Evolutionary conservation across 2,329 filamentous ascomycete species (phyloP).

Genomic region (Chaetomium sp.): DNA sequence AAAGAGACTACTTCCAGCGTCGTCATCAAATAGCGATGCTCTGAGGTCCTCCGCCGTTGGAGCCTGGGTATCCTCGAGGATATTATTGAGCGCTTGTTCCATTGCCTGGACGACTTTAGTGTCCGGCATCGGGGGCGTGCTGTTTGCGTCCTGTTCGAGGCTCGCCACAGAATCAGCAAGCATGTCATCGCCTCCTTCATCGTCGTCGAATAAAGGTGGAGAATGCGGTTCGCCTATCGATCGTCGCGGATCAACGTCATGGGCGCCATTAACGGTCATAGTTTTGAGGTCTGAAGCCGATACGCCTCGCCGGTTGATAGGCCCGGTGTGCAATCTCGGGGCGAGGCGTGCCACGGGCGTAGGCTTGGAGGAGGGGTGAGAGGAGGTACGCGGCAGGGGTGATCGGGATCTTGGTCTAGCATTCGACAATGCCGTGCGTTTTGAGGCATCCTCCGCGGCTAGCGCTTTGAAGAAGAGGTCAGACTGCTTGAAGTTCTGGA

Average conservation of each 20-base stretch:
- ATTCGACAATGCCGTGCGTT: conserved; percentile 32
- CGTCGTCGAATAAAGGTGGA: conserved; percentile 73
- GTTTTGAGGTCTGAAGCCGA: conserved; percentile 53
- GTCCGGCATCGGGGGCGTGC: conserved; percentile 62
- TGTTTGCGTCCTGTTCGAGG: conserved; percentile 69
- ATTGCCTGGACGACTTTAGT: conserved; percentile 86
- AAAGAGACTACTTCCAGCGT: conserved; percentile 53
- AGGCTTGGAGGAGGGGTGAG: conserved; percentile 46
- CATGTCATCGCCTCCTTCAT: conserved; percentile 71
- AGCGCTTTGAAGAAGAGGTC: conserved; percentile 97
- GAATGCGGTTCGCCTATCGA: conserved; percentile 68
- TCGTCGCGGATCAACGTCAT: conserved; percentile 52
- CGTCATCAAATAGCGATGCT: conserved; percentile 64
- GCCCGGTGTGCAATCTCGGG: conserved; percentile 41
- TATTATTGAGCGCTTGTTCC: conserved; percentile 87
- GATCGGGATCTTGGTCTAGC: conserved; percentile 36
- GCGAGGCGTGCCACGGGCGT: conserved; percentile 48
- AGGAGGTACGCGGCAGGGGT: conserved; percentile 42
- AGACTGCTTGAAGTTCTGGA: conserved; percentile 84
- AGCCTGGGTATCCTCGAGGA: conserved; percentile 76
- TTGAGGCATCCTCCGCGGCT: conserved; percentile 76
- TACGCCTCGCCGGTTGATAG: conserved; percentile 45
- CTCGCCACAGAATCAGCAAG: conserved; percentile 74
- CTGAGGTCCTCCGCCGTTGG: conserved; percentile 65
- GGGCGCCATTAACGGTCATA: conserved; percentile 43